Base-by-base conservation (phyloP, 345 rosid species). In the Cardamine occulta region DNA sequence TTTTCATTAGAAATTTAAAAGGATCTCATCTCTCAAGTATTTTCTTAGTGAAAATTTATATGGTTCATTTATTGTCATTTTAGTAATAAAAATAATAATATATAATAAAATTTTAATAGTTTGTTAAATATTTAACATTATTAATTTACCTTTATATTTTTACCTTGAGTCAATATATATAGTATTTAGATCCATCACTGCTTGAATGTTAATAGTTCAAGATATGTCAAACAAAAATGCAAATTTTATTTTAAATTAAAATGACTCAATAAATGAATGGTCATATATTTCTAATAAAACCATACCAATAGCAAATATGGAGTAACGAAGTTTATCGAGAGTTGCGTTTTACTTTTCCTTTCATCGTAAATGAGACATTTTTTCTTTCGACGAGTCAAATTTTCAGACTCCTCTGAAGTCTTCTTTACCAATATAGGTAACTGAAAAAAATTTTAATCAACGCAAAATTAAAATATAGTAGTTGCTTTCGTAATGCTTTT, bases 391-490 rank as follows among this genome's bases (percentile, higher is more conserved):
- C 8, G 37, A 54, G 63, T 55, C 63, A 70, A 70, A 55, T 8
- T 68, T 17, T 40, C 13, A 54, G 52, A 64, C 54, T 28, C 40
- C 10, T 8, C 2, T 14, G 45, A 63, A 24, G 42, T 65, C 56
- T 29, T 18, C 54, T 70, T 58, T n/a, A 59, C n/a, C 26, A 70
- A 15, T 6, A 60, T 23, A 52, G 29, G 26, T 23, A 52, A 5
- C 59, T 26, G 18, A 55, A 32, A 32, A 1, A 8, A 26, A 14
- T 12, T 12, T 5, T 6, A 24, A 51, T 14, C 42, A 49, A 37
- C 49, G 40, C 26, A 72, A 23, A 26, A 4, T 4, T n/a, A 42
- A 63, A 73, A 56, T 45, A 74, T 47, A 74, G 51, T 66, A 47
- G 5, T 45, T 11, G 72, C 13, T 65, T 55, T 56, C 72, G 72